Conservation (phyloP, 208 protist genomes). For the Leishmania lainsoni region DNA sequence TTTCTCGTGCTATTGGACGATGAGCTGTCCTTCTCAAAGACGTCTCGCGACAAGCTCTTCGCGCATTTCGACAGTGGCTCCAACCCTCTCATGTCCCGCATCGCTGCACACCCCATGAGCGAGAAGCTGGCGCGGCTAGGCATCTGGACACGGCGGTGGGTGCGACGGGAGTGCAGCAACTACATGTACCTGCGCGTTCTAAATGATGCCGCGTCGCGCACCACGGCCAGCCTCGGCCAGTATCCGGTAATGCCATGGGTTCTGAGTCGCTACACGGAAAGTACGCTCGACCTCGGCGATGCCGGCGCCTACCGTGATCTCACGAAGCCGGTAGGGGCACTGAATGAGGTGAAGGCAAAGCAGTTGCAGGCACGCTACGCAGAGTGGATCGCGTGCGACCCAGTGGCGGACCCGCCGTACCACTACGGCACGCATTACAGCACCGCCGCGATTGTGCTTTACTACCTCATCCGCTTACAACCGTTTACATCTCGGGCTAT, state of each 20-base stretch:
- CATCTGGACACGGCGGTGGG: conserved; percentile 71
- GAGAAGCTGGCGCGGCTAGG: conserved; percentile 43
- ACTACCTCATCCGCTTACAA: conserved; percentile 96
- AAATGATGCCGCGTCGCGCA: conserved; percentile 91
- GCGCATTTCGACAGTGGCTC: conserved; percentile 31
- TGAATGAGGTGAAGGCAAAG: conserved; percentile 64
- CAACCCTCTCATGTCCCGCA: conserved; percentile 33
- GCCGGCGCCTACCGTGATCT: conserved; percentile 88
- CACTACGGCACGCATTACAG: conserved; percentile 98
- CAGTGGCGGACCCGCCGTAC: conserved; percentile 74
- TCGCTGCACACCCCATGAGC: conserved; percentile 37
- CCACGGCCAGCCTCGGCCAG: conserved; percentile 90
- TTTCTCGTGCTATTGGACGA: conserved; percentile 71
- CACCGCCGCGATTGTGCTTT: conserved; percentile 93
- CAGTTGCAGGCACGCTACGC: conserved; percentile 79
- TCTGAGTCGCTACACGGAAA: conserved; percentile 74
- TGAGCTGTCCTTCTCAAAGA: conserved; percentile 66
- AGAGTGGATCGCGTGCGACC: conserved; percentile 67
- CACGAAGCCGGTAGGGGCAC: conserved; percentile 95
- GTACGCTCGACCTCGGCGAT: conserved; percentile 76
- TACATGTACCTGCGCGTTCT: conserved; percentile 90
- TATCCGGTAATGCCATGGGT: conserved; percentile 97
- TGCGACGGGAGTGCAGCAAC: conserved; percentile 84
- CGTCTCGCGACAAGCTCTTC: conserved; percentile 40
- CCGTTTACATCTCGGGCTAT: conserved; percentile 93